Evolutionary conservation across 345 rosid species (phyloP), one percentile per base, ranked within the genome.

Genomic region (Ceriops decandra): DNA sequence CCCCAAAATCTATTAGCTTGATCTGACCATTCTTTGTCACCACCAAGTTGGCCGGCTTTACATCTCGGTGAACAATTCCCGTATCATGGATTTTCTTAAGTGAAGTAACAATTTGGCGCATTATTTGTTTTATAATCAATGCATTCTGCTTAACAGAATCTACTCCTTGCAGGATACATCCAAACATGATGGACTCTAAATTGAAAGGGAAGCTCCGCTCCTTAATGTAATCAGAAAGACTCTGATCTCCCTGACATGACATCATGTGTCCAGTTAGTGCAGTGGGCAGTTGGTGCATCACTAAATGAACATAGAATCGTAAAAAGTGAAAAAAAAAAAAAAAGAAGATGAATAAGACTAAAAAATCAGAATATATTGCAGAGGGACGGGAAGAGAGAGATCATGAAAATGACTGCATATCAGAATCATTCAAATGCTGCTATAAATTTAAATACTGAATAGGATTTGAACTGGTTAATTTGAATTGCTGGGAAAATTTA

Each of bases 1-100:
- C 97, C 16, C 97, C 97, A 70, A 93, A 91, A 81, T 93, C 98
- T 53, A 93, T 93, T 76, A 93, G 96, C 85, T 91, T 93, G 64
- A 93, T 85, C 84, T 82, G 85, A 1, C 98, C 97, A 62, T 79
- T 88, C 83, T 89, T 91, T 47, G 98, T 88, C 71, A 93, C 97
- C 65, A 93, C 96, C 73, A 93, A 76, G 80, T 93, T 93, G 54
- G 96, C 87, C 35, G 97, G 97, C 85, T 91, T 93, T 38, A 93
- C 92, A 75, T 91, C 98, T 36, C 95, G 73, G 68, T 95, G 97
- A 78, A 95, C 96, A 70, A 95, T 95, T 68, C 99, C 99, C 0
- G 93, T 95, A 67, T 76, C 89, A 42, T 95, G 99, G 75, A 95
- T 91, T 72, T 91, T 95, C 72, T 79, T 85, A 3, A 95, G 93